Conservation (phyloP, 306 rosid genomes). For the Phaseolus lunatus region DNA sequence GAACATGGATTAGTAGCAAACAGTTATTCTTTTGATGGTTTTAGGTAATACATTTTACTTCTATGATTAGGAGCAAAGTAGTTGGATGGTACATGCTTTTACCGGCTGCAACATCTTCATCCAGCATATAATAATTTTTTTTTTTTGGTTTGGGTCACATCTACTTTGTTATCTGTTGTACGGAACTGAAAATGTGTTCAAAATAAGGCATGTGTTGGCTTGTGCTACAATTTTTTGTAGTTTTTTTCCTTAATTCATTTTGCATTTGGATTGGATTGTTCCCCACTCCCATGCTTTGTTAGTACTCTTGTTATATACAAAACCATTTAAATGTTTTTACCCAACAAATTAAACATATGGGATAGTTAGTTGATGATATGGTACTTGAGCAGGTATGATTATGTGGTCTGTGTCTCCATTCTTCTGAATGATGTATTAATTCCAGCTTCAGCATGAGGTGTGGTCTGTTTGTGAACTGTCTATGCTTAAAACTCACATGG, state of each 20-base stretch:
- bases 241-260: background rate
- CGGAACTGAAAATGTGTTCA: background rate
- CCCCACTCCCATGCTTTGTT: background rate
- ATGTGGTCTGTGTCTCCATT: background rate
- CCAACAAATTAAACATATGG: background rate
- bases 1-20: background rate
- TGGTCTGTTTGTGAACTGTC: background rate
- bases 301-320: background rate
- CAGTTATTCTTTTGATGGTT: background rate
- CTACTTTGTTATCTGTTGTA: background rate
- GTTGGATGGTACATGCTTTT: background rate
- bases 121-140: background rate
- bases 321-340: background rate
- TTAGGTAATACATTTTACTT: background rate
- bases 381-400: background rate
- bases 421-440: background rate
- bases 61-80: background rate
- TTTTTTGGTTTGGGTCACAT: background rate
- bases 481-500: background rate
- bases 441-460: background rate
- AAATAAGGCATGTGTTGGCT: background rate
- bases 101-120: background rate
- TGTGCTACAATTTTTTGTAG: background rate
- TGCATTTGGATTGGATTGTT: background rate
- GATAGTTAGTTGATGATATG: background rate